Percentiles rank a stretch among this genome's conserved stretches.
Evolutionary conservation across 768 basidiomycete genomes (phyloP).

Genomic region (Collybia sp.): DNA sequence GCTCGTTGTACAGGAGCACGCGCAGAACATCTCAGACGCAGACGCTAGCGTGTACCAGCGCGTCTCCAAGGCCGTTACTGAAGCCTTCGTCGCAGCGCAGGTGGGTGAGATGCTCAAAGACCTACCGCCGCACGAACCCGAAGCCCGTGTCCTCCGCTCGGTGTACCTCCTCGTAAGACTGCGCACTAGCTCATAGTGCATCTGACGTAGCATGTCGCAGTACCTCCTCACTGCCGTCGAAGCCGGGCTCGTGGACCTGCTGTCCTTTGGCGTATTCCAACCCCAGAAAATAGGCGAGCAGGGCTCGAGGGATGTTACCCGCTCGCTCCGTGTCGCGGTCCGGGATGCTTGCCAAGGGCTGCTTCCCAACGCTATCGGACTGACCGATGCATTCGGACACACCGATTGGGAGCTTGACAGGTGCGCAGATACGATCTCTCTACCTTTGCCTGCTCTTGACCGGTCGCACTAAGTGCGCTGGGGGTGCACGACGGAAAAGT

Average conservation of each 20-base stretch:
- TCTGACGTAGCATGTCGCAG: too few relatives aligned
- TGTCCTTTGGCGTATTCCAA: too few relatives aligned
- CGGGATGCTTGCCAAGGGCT: conserved; percentile 43
- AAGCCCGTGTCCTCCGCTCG: conserved; percentile 21
- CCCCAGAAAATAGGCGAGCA: conserved; percentile 5
- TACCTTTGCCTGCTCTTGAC: background rate
- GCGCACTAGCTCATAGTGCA: conserved; percentile 6
- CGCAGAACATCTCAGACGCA: conserved; percentile 24
- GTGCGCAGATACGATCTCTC: conserved; percentile 20
- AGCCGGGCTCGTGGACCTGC: too few relatives aligned
- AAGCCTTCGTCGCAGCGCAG: conserved; percentile 61
- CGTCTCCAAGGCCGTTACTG: conserved; percentile 58
- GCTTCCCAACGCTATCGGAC: conserved; percentile 59
- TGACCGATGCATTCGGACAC: conserved; percentile 73
- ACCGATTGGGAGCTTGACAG: conserved; percentile 74
- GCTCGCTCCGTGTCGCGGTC: conserved; percentile 46
- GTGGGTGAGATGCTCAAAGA: conserved; percentile 43
- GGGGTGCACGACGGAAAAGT: conserved; percentile 61
- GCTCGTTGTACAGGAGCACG: conserved; percentile 43
- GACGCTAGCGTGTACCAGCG: conserved; percentile 57
- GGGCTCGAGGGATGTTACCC: conserved; percentile 35
- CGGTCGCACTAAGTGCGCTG: conserved; percentile 38
- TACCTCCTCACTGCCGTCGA: too few relatives aligned
- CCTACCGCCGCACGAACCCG: conserved; percentile 18
- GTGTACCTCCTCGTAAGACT: conserved; percentile 11